Evolutionary conservation across 768 basidiomycete species (phyloP).

Genomic region (Pleurotus tuoliensis): DNA sequence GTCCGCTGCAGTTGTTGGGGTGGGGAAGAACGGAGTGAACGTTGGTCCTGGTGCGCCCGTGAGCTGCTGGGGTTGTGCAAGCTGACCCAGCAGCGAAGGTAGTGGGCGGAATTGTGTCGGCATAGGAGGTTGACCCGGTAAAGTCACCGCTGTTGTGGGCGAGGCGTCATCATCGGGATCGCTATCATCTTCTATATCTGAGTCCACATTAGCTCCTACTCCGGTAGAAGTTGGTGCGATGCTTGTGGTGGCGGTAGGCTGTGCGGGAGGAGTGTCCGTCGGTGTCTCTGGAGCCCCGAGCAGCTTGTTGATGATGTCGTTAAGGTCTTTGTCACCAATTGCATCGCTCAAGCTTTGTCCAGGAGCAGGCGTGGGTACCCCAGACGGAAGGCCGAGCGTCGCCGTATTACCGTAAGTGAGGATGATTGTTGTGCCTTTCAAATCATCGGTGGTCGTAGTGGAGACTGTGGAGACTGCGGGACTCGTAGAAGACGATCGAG

Average conservation of each 20-base stretch:
- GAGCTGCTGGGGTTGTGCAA: neutral
- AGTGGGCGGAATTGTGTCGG: neutral
- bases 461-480: neutral
- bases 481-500: neutral
- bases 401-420: neutral
- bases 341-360: slow-evolving; percentile 1
- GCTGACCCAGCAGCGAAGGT: neutral
- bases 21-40: too few relatives aligned
- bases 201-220: too few relatives aligned
- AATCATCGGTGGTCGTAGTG: neutral
- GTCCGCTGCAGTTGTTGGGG: neutral
- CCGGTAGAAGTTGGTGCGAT: neutral
- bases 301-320: neutral
- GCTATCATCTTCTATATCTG: too few relatives aligned
- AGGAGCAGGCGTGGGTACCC: neutral
- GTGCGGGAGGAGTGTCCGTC: neutral
- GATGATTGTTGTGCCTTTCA: slow-evolving; percentile 2
- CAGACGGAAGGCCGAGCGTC: neutral
- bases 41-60: too few relatives aligned
- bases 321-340: slow-evolving; percentile 2
- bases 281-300: neutral
- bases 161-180: neutral
- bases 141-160: neutral
- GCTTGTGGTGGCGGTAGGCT: too few relatives aligned
- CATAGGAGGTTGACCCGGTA: neutral